Percentiles rank a stretch among this genome's conserved stretches.
Conservation (phyloP, 1,139 yeast genomes). For the Yamadazyma jaroonii region DNA sequence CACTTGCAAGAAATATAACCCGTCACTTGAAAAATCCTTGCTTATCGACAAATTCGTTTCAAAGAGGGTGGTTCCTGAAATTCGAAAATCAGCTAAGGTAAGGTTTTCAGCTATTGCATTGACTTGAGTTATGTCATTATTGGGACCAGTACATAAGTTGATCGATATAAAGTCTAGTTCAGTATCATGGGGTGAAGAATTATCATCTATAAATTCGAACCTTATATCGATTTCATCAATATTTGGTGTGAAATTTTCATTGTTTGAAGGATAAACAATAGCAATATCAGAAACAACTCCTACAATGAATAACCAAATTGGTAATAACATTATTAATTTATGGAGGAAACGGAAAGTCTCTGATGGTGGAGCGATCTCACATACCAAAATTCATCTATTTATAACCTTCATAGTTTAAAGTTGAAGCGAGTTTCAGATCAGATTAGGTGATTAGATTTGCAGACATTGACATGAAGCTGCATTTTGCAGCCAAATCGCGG, state of each 20-base stretch:
- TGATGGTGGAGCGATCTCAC: no score
- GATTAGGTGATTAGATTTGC: no score
- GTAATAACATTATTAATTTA: no score
- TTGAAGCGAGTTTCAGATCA: no score
- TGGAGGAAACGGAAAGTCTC: no score
- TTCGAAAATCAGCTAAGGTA: background rate
- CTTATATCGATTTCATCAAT: conserved; percentile 4
- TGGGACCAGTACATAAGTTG: conserved; percentile 13
- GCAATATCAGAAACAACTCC: conserved; percentile 5
- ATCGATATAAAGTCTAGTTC: conserved; percentile 8
- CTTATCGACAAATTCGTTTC: conserved; percentile 1
- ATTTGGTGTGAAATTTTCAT: conserved; percentile 2
- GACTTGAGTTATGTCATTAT: conserved; percentile 8
- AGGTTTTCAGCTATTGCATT: background rate
- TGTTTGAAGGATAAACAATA: conserved; percentile 8
- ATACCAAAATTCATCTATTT: no score
- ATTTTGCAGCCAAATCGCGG: background rate
- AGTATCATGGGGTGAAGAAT: conserved; percentile 6
- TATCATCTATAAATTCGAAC: conserved; percentile 10
- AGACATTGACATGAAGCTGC: background rate
- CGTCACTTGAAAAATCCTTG: conserved; percentile 9
- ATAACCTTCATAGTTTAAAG: no score
- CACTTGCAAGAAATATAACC: conserved; percentile 14
- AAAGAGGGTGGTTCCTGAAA: background rate
- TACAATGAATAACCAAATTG: background rate